Conservation (phyloP, 1,284 basidiomycete genomes). For the Rhodotorula sp. region DNA sequence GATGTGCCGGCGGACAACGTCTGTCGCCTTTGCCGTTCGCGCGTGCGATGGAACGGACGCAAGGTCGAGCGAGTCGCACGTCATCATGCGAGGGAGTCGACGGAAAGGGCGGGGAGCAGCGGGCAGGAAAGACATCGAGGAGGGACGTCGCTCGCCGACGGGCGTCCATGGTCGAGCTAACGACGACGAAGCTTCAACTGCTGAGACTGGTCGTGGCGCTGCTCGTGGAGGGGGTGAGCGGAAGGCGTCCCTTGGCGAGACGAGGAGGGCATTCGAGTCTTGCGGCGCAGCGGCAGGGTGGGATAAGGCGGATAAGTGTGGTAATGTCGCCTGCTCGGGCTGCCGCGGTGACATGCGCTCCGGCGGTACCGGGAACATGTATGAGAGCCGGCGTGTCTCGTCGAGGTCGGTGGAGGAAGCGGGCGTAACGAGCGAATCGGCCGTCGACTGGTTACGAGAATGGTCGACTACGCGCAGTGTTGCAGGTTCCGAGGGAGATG, state of each 20-base stretch:
- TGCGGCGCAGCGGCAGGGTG: not conserved
- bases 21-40: too few relatives aligned
- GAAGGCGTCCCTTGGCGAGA: too few relatives aligned
- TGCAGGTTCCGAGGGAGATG: too few relatives aligned
- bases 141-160: not conserved
- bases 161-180: too few relatives aligned
- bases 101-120: not conserved
- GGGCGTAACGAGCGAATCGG: too few relatives aligned
- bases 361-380: conserved; percentile 14
- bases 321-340: too few relatives aligned
- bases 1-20: not conserved
- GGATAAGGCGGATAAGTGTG: not conserved
- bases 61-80: not conserved
- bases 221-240: too few relatives aligned
- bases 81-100: not conserved
- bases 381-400: not conserved
- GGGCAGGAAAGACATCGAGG: not conserved
- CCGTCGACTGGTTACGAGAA: too few relatives aligned
- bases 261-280: not conserved
- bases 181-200: not conserved
- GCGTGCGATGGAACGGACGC: not conserved
- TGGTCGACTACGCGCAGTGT: too few relatives aligned
- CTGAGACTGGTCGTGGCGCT: not conserved
- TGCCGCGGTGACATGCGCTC: not conserved
- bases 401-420: not conserved